phyloP scores from a whole-genome alignment of 1,139 yeast genomes.

The Starmera stellimalicola region DNA sequence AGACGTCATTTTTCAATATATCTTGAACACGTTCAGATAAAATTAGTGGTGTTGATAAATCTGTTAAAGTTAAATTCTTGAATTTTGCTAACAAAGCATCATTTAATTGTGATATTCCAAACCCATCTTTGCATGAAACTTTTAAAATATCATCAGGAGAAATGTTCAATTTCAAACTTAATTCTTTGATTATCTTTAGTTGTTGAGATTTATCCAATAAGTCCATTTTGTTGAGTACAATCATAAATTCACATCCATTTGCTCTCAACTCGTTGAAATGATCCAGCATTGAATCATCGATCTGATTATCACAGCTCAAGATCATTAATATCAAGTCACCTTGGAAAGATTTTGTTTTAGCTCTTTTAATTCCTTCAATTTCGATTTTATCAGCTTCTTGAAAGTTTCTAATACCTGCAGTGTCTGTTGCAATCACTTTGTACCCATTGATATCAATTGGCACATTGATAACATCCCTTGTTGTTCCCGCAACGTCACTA shows the following conservation, averaged over 20 bases:
- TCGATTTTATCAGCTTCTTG: constrained; percentile 53
- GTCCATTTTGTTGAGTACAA: constrained; percentile 58
- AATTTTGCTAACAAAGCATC: constrained; percentile 32
- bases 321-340: constrained; percentile 56
- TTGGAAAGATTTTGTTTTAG: constrained; percentile 45
- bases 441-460: constrained; percentile 77
- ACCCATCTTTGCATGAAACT: constrained; percentile 54
- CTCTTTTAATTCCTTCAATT: constrained; percentile 72
- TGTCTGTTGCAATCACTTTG: constrained; percentile 79
- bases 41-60: constrained; percentile 48
- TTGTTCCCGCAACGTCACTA: constrained; percentile 87
- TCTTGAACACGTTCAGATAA: constrained; percentile 73
- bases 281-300: constrained; percentile 25
- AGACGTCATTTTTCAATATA: constrained; percentile 60
- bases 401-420: constrained; percentile 79
- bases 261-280: constrained; percentile 28
- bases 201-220: constrained; percentile 27
- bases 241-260: constrained; percentile 24
- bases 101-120: constrained; percentile 46
- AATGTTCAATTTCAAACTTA: constrained; percentile 19
- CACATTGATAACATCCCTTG: constrained; percentile 80
- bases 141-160: constrained; percentile 27
- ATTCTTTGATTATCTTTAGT: constrained; percentile 15
- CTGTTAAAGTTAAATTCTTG: constrained; percentile 38
- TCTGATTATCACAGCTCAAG: constrained; percentile 29